Evolutionary conservation across 495 filamentous ascomycete species (phyloP), one percentile per base, ranked within the genome.

Genomic region (Penicillium atrosanguineum): DNA sequence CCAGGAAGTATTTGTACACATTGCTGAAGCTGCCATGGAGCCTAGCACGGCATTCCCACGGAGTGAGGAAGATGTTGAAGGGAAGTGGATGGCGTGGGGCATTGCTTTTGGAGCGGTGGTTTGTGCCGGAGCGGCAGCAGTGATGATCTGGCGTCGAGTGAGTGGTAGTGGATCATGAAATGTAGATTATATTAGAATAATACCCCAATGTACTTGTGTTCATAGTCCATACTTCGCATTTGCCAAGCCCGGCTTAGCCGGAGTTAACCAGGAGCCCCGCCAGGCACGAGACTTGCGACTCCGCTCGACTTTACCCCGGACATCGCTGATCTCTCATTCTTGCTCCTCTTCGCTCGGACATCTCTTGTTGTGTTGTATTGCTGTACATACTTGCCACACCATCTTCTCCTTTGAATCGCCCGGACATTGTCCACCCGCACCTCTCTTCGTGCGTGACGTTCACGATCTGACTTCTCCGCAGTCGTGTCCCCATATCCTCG

Each of bases 1-100:
- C 48, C 86, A 85, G 41, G 94, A 98, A 65, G 79, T 96, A 6
- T 97, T 97, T 74, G 91, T 96, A 0, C 68, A 85, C 62, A 80
- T 90, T 43, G 94, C 95, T 9, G 94, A 98, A 71, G 89, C 90
- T 29, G 94, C 94, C 0, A 88, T 91, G 54, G 87, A 90, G 61
- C 94, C 94, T 2, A 90, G 86, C 50, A 87, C 83, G 0, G 92
- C 87, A 7, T 95, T 93, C 66, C 92, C 94, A 3, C 91, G 89
- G 66, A 87, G 76, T 23, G 90, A 90, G 57, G 81, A 97, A 44
- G 90, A 93, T 48, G 87, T 87, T 47, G 80, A 86, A 19, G 80
- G 83, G 8, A 93, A 97, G 67, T 80, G 88, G 63, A 89, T 90
- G 55, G 83, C 86, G 46, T 74, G 95, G 64, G 96, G 94, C 59